A percentile compares a stretch with the other conserved stretches of the same genome.
phyloP scores from a whole-genome alignment of 345 rosid genomes.

The Cardamine resedifolia region DNA sequence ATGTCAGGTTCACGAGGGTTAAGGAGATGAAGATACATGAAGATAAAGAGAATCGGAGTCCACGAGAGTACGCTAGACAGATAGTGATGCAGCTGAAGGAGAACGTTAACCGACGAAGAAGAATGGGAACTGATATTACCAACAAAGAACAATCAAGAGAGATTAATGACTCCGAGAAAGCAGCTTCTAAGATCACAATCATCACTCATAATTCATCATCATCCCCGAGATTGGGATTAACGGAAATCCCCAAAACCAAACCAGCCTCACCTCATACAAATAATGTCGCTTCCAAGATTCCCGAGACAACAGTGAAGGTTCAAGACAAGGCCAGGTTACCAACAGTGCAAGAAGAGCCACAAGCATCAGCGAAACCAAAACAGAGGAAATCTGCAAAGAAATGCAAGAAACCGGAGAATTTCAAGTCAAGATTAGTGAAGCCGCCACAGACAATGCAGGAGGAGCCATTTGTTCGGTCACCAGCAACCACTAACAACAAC shows the following conservation, averaged over 20 bases:
- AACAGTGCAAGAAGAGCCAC: constrained; percentile 31
- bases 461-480: constrained; percentile 58
- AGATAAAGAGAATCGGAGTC: constrained; percentile 61
- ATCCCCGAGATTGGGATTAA: constrained; percentile 54
- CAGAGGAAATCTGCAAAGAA: constrained; percentile 39
- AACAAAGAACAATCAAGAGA: constrained; percentile 56
- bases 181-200: constrained; percentile 39
- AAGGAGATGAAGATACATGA: constrained; percentile 52
- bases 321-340: constrained; percentile 30
- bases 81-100: constrained; percentile 80
- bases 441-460: constrained; percentile 63
- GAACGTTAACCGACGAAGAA: constrained; percentile 49
- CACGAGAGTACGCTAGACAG: constrained; percentile 66
- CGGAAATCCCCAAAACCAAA: constrained; percentile 43
- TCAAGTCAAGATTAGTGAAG: constrained; percentile 42
- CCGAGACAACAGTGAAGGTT: constrained; percentile 18
- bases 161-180: constrained; percentile 52
- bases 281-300: constrained; percentile 13
- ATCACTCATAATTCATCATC: constrained; percentile 40
- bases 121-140: constrained; percentile 77
- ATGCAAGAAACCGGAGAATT: constrained; percentile 39
- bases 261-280: constrained; percentile 21
- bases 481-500: constrained; percentile 18
- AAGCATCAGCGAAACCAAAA: constrained; percentile 7
- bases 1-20: constrained; percentile 44